phyloP scores from a whole-genome alignment of 331 rosid species.

The Quercus tomentella region DNA sequence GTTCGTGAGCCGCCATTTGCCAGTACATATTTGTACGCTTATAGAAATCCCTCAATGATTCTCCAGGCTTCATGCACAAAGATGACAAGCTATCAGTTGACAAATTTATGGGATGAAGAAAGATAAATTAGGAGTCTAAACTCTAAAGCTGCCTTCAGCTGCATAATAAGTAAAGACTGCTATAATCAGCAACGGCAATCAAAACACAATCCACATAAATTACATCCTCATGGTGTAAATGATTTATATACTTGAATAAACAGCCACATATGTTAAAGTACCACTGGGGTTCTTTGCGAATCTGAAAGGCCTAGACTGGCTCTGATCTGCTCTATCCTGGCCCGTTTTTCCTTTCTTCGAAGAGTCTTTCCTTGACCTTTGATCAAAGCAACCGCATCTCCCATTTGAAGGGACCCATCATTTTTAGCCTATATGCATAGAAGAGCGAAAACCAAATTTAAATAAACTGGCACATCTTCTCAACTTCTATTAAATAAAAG shows the following conservation, averaged over 20 bases:
- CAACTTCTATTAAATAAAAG: background rate
- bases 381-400: constrained; percentile 89
- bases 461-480: constrained; percentile 9
- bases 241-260: background rate
- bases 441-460: constrained; percentile 20
- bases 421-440: constrained; percentile 28
- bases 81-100: constrained; percentile 27
- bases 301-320: constrained; percentile 99
- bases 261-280: constrained; percentile 13
- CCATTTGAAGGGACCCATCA: constrained; percentile 60
- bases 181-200: no score
- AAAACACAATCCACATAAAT: no score
- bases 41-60: constrained; percentile 84
- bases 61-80: constrained; percentile 69
- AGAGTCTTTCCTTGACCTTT: constrained; percentile 74
- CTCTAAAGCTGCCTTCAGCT: no score
- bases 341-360: constrained; percentile 93
- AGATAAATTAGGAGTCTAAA: constrained; percentile 3
- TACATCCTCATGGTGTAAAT: no score
- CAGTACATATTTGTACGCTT: constrained; percentile 91
- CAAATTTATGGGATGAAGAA: constrained; percentile 11
- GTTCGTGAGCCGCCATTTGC: constrained; percentile 99
- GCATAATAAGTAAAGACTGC: no score
- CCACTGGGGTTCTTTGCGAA: constrained; percentile 94
- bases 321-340: constrained; percentile 92